Conservation (phyloP, 441 rosid species). For the Raphanus hybrid region DNA sequence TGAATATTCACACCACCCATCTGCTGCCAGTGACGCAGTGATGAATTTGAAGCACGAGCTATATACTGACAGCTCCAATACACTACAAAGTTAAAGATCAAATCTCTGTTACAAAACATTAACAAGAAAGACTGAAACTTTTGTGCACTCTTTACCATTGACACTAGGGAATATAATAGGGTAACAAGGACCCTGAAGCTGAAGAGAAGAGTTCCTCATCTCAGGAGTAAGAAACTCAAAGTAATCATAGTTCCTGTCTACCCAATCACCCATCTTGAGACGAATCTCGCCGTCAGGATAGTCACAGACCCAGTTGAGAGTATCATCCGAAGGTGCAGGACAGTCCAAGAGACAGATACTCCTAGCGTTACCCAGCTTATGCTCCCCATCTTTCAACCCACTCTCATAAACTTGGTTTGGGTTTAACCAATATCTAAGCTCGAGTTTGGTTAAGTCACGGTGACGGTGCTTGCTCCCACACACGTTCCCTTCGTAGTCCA, state of each 20-base stretch:
- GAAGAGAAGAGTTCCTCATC: slow-evolving; percentile 92
- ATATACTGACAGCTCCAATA: slow-evolving; percentile 97
- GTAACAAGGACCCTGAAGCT: slow-evolving; percentile 98
- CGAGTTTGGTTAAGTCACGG: slow-evolving; percentile 76
- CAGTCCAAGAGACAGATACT: slow-evolving; percentile 91
- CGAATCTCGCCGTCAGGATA: slow-evolving; percentile 97
- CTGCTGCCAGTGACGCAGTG: slow-evolving; percentile 88
- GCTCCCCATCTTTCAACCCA: slow-evolving; percentile 81
- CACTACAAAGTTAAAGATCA: slow-evolving; percentile 47
- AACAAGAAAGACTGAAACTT: slow-evolving; percentile 33
- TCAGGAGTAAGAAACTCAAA: slow-evolving; percentile 92
- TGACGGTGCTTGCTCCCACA: slow-evolving; percentile 86
- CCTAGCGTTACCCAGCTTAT: slow-evolving; percentile 76
- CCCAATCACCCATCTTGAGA: slow-evolving; percentile 83
- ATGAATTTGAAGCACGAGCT: slow-evolving; percentile 84
- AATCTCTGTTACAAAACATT: slow-evolving; percentile 11
- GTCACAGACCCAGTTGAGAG: slow-evolving; percentile 93
- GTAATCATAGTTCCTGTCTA: slow-evolving; percentile 87
- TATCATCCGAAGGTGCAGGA: slow-evolving; percentile 81
- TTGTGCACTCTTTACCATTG: slow-evolving; percentile 59
- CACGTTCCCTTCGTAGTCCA: slow-evolving; percentile 96
- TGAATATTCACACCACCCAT: slow-evolving; percentile 91
- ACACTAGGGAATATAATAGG: slow-evolving; percentile 92
- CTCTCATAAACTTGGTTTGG: slow-evolving; percentile 96
- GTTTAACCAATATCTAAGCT: slow-evolving; percentile 90